Evolutionary conservation across 306 rosid genomes (phyloP).

Genomic region (Sesbania bispinosa): DNA sequence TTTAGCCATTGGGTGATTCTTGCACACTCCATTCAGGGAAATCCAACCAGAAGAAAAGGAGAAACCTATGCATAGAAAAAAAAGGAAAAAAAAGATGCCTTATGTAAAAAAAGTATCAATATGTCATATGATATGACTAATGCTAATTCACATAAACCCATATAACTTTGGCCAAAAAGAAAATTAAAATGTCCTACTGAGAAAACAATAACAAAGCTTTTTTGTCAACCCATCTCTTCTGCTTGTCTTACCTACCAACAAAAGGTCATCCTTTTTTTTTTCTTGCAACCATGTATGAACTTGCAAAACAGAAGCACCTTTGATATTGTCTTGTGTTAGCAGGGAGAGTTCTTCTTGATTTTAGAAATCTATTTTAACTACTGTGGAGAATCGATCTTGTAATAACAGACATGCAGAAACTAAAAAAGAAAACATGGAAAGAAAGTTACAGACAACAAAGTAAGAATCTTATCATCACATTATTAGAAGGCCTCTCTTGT

Average conservation of each 20-base stretch:
- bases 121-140: not conserved
- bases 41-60: not conserved
- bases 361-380: not conserved
- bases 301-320: not conserved
- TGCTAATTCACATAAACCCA: not conserved
- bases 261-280: not conserved
- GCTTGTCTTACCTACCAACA: not conserved
- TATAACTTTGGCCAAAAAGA: not conserved
- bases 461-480: not conserved
- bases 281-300: not conserved
- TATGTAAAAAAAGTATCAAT: not conserved
- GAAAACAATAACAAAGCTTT: too few relatives aligned
- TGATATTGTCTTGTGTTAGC: too few relatives aligned
- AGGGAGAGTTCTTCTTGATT: not conserved
- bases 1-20: conserved; percentile 40
- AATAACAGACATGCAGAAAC: too few relatives aligned
- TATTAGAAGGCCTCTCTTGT: too few relatives aligned
- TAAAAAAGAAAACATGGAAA: too few relatives aligned
- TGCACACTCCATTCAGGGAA: conserved; percentile 55
- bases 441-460: not conserved
- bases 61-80: conserved; percentile 8
- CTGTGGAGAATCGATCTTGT: not conserved
- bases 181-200: too few relatives aligned
- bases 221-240: not conserved
- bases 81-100: not conserved